A percentile compares a stretch with the other conserved stretches of the same genome.
Evolutionary conservation across 768 basidiomycete species (phyloP).

Genomic region (Trichaptum fuscoviolaceum): DNA sequence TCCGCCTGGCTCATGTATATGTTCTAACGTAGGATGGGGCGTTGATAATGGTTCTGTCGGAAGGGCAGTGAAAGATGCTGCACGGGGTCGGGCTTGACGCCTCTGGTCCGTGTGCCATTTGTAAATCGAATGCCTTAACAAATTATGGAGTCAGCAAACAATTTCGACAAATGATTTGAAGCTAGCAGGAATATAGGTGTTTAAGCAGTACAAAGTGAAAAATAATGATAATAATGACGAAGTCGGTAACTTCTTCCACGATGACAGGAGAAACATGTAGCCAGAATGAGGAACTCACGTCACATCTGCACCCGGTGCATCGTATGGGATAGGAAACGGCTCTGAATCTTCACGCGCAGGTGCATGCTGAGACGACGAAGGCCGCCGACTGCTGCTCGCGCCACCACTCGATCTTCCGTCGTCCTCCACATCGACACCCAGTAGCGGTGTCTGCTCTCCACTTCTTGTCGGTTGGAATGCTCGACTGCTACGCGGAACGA

Average conservation of each 20-base stretch:
- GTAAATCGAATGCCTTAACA: constrained; percentile 80
- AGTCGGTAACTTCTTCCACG: too few relatives aligned
- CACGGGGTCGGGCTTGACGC: constrained; percentile 57
- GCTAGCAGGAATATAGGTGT: too few relatives aligned
- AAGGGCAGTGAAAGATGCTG: constrained; percentile 56
- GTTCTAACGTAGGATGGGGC: constrained; percentile 74
- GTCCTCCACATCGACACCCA: constrained; percentile 18
- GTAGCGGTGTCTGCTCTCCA: constrained; percentile 25
- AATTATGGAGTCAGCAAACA: constrained; percentile 10
- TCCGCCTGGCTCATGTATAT: constrained; percentile 93
- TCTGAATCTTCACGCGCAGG: constrained; percentile 47
- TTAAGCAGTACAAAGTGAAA: too few relatives aligned
- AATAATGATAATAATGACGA: too few relatives aligned
- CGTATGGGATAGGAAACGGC: constrained; percentile 82
- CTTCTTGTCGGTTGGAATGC: constrained; percentile 19
- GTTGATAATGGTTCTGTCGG: constrained; percentile 15
- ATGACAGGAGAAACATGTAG: constrained; percentile 12
- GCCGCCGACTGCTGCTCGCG: constrained; percentile 5
- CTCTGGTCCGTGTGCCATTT: constrained; percentile 86
- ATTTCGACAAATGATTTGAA: too few relatives aligned
- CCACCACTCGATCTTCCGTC: constrained; percentile 12
- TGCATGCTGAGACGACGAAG: constrained; percentile 19
- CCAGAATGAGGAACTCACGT: constrained; percentile 58
- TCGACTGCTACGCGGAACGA: constrained; percentile 74
- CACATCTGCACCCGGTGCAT: constrained; percentile 84